Evolutionary conservation across 805 yeast genomes (phyloP).

Genomic region (Saccharomyces eubayanus): DNA sequence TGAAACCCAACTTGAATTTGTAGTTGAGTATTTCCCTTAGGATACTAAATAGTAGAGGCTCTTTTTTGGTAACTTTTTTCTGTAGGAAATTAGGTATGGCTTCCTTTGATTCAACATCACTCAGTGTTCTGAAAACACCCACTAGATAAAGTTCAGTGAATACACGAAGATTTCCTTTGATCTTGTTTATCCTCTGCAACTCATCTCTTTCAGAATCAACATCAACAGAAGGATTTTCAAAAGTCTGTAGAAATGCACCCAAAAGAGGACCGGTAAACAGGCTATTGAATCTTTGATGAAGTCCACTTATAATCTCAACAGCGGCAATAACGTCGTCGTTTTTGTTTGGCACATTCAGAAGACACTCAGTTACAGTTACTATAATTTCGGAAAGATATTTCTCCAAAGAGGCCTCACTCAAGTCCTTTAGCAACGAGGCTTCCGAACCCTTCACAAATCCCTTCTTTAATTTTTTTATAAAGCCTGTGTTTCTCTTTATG

Average conservation of each 20-base stretch:
- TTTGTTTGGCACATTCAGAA: conserved; percentile 41
- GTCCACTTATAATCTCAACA: conserved; percentile 56
- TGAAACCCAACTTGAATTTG: conserved; percentile 31
- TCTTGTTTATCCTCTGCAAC: conserved; percentile 33
- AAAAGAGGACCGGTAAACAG: conserved; percentile 45
- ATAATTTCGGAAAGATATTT: conserved; percentile 69
- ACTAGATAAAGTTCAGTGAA: conserved; percentile 50
- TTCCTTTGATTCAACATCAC: conserved; percentile 34
- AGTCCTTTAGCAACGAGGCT: conserved; percentile 47
- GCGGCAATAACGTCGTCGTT: conserved; percentile 54
- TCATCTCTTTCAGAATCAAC: conserved; percentile 37
- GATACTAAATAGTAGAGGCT: conserved; percentile 37
- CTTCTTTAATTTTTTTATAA: conserved; percentile 59
- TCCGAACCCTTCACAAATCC: conserved; percentile 47
- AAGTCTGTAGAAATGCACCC: conserved; percentile 35
- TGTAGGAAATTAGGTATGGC: conserved; percentile 39
- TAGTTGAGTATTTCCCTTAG: conserved; percentile 39
- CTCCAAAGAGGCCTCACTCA: conserved; percentile 53
- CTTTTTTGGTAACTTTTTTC: conserved; percentile 29
- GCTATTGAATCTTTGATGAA: conserved; percentile 65
- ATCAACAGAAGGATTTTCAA: conserved; percentile 29
- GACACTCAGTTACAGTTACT: conserved; percentile 54
- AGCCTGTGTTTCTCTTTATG: conserved; percentile 73
- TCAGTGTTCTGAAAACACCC: conserved; percentile 44
- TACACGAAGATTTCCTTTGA: conserved; percentile 42